A percentile compares a stretch with the other conserved stretches of the same genome.
Evolutionary conservation across 805 yeast genomes (phyloP).

Genomic region (Ascoidea asiatica): DNA sequence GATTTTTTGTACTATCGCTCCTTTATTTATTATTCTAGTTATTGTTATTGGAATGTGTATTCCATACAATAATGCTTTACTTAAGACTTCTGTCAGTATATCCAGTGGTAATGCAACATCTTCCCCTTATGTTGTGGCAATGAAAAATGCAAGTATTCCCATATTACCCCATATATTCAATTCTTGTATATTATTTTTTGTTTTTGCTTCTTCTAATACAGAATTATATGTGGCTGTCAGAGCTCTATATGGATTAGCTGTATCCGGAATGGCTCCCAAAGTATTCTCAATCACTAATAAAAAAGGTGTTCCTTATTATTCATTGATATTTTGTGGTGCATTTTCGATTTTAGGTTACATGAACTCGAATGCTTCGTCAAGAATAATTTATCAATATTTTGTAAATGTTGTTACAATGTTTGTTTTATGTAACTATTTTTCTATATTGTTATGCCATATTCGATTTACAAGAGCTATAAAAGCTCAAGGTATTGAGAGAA

Average conservation of each 20-base stretch:
- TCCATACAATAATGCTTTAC: conserved; percentile 28
- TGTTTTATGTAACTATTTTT: conserved; percentile 31
- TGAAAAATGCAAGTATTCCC: conserved; percentile 31
- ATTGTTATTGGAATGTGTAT: conserved; percentile 46
- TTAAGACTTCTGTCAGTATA: conserved; percentile 23
- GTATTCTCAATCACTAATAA: conserved; percentile 25
- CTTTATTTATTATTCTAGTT: conserved; percentile 38
- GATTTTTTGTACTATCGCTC: conserved; percentile 39
- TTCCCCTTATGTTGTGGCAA: conserved; percentile 36
- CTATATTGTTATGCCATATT: conserved; percentile 28
- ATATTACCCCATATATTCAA: conserved; percentile 33
- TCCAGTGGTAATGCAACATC: conserved; percentile 28
- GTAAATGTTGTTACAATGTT: conserved; percentile 31
- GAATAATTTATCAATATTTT: conserved; percentile 26
- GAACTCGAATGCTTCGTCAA: conserved; percentile 24
- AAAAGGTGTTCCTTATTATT: conserved; percentile 31
- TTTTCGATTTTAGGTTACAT: conserved; percentile 29
- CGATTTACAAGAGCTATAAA: conserved; percentile 30
- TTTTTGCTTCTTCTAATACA: conserved; percentile 26
- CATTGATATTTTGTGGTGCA: conserved; percentile 22
- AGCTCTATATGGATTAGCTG: conserved; percentile 27
- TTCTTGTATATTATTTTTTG: conserved; percentile 34
- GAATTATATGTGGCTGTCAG: conserved; percentile 32
- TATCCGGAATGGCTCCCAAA: conserved; percentile 31
- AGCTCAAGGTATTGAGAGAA: conserved; percentile 28